Percentiles rank a stretch among this genome's conserved stretches.
Conservation (phyloP, 345 rosid species). For the Trapa bicornis region DNA sequence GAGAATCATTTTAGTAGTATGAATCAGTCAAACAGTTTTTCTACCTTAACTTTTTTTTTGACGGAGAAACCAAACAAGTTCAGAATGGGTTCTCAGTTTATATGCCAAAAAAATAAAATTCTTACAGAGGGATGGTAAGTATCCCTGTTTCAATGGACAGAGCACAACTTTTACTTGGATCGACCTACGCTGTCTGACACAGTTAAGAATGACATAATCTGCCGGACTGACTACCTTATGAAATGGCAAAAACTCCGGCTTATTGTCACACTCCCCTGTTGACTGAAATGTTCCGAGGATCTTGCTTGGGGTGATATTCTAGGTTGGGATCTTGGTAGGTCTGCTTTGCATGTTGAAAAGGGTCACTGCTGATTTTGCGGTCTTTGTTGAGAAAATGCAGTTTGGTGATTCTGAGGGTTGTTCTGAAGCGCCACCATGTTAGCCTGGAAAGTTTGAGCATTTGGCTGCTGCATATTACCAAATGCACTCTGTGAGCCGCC, state of each 20-base stretch:
- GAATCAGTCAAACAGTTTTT: too few relatives aligned
- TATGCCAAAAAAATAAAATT: too few relatives aligned
- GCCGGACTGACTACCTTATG: not conserved
- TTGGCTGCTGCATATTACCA: slow-evolving; percentile 45
- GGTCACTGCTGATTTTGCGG: slow-evolving; percentile 65
- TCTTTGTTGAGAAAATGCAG: slow-evolving; percentile 48
- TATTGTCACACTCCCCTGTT: not conserved
- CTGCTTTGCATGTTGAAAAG: not conserved
- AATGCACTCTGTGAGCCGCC: slow-evolving; percentile 41
- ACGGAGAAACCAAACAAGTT: too few relatives aligned
- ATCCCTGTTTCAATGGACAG: too few relatives aligned
- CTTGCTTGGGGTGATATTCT: not conserved
- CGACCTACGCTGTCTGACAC: too few relatives aligned
- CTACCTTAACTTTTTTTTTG: too few relatives aligned
- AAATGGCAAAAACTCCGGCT: not conserved
- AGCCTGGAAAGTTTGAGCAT: slow-evolving; percentile 59
- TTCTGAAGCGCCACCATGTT: slow-evolving; percentile 62
- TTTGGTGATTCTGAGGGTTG: slow-evolving; percentile 40
- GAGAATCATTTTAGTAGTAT: too few relatives aligned
- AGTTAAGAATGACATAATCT: too few relatives aligned
- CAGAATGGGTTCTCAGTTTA: too few relatives aligned
- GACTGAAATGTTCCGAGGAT: not conserved
- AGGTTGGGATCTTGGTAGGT: not conserved
- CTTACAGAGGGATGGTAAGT: too few relatives aligned
- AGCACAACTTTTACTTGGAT: too few relatives aligned